These are phyloP conservation scores for Tylopilus vinaceipallidus DNA, from an alignment of 768 basidiomycete genomes.

Conservation along the genomic window DNA sequence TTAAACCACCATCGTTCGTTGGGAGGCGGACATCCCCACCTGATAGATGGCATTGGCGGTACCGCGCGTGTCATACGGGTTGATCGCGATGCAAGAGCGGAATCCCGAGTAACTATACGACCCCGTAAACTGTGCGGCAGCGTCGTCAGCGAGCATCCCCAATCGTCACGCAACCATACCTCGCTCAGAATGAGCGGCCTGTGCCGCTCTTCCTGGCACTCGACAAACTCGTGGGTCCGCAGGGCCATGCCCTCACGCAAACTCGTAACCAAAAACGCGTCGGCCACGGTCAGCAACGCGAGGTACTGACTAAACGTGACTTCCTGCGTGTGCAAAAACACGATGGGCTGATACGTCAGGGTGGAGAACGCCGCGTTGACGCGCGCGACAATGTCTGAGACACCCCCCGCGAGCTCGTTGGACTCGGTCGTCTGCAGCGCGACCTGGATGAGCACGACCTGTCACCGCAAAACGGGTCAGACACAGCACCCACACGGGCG, in stretches of 20 bases:
- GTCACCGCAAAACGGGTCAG: background rate
- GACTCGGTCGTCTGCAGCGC: slow-evolving; percentile 79
- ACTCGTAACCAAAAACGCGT: slow-evolving; percentile 82
- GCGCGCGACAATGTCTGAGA: slow-evolving; percentile 69
- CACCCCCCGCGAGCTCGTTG: slow-evolving; percentile 71
- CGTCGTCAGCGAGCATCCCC: background rate
- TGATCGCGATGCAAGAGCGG: slow-evolving; percentile 80
- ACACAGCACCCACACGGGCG: background rate
- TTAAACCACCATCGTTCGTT: slow-evolving; percentile 3
- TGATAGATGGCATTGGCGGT: slow-evolving; percentile 78
- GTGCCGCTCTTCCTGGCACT: slow-evolving; percentile 71
- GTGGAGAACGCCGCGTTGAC: slow-evolving; percentile 84
- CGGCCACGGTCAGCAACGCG: slow-evolving; percentile 76
- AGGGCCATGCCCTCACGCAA: slow-evolving; percentile 88
- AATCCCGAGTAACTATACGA: slow-evolving; percentile 86
- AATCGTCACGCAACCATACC: slow-evolving; percentile 36
- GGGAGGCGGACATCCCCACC: slow-evolving; percentile 6
- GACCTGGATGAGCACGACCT: slow-evolving; percentile 84
- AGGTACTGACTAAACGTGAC: slow-evolving; percentile 85
- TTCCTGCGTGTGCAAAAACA: slow-evolving; percentile 83
- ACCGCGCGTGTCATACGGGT: slow-evolving; percentile 83
- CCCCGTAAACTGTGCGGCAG: slow-evolving; percentile 64
- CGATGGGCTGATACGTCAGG: slow-evolving; percentile 83
- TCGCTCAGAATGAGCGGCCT: slow-evolving; percentile 79
- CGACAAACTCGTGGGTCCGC: slow-evolving; percentile 77